A percentile compares a stretch with the other conserved stretches of the same genome.
These are phyloP conservation scores for Sarocladium oryzae DNA, from an alignment of 2,329 filamentous ascomycete species.

Conservation along the genomic window DNA sequence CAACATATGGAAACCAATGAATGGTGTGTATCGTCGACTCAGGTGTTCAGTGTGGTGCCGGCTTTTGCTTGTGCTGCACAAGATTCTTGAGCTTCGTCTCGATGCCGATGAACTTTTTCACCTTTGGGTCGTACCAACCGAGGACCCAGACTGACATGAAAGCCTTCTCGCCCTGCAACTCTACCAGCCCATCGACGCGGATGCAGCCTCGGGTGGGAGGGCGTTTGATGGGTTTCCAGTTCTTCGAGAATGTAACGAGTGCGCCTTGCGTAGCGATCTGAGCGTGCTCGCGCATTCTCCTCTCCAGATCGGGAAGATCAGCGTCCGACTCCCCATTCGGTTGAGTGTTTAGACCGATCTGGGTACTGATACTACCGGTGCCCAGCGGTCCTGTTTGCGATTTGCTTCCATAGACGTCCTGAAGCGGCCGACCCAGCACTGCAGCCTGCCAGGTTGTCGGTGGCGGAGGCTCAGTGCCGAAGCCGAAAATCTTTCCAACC, in stretches of 20 bases:
- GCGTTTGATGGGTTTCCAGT: conserved; percentile 37
- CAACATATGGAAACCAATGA: background rate
- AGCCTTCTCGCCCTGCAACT: conserved; percentile 40
- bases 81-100: conserved; percentile 37
- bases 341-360: background rate
- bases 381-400: background rate
- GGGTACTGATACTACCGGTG: background rate
- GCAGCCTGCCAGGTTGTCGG: background rate
- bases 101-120: conserved; percentile 34
- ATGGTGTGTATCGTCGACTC: background rate
- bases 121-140: conserved; percentile 50
- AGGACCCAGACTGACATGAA: conserved; percentile 44
- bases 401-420: background rate
- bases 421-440: background rate
- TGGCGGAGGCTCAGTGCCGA: conserved; percentile 19
- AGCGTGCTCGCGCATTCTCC: conserved; percentile 12
- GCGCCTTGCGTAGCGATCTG: conserved; percentile 21
- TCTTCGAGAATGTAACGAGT: conserved; percentile 31
- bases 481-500: conserved; percentile 40
- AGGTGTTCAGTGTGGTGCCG: conserved; percentile 13
- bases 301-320: background rate
- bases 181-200: conserved; percentile 46
- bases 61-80: conserved; percentile 32
- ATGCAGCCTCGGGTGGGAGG: conserved; percentile 46
- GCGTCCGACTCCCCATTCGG: background rate